These are phyloP conservation scores for Tylopilus sp. DNA, from an alignment of 768 basidiomycete genomes.

Conservation along the genomic window DNA sequence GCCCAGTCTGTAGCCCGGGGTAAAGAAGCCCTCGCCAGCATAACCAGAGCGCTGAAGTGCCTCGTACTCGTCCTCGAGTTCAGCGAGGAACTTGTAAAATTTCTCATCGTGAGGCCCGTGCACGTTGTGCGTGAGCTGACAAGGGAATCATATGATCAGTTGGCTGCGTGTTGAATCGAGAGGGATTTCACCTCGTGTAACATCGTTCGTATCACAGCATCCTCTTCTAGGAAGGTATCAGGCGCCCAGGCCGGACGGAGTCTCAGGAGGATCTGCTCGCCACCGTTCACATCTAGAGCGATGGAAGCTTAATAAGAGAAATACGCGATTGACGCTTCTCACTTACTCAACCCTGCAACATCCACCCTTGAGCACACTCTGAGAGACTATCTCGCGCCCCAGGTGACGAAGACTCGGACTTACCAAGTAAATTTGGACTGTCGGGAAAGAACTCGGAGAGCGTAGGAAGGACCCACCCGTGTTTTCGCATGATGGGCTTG, in stretches of 20 bases:
- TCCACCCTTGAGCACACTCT: conserved; percentile 6
- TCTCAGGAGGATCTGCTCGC: conserved; percentile 79
- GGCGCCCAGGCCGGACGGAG: conserved; percentile 68
- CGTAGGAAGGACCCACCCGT: conserved; percentile 72
- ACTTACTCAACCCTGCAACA: conserved; percentile 38
- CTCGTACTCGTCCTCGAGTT: conserved; percentile 83
- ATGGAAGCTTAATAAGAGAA: background rate
- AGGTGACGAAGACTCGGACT: conserved; percentile 21
- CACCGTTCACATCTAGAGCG: conserved; percentile 65
- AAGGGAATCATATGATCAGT: background rate
- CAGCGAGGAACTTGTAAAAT: conserved; percentile 70
- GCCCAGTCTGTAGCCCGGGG: conserved; percentile 72
- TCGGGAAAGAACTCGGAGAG: conserved; percentile 90
- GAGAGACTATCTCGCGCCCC: background rate
- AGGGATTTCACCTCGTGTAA: conserved; percentile 69
- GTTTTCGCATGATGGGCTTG: conserved; percentile 91
- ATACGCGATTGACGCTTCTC: background rate
- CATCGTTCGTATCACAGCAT: conserved; percentile 79
- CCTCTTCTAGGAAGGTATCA: conserved; percentile 71
- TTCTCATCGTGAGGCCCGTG: conserved; percentile 88
- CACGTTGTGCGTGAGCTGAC: conserved; percentile 81
- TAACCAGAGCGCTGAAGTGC: conserved; percentile 77
- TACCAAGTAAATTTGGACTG: conserved; percentile 68
- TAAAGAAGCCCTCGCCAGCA: conserved; percentile 87
- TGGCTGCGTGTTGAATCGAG: background rate